Conservation (phyloP, 225 moss, liverwort and hornwort species). For the Sphagnum contortum region DNA sequence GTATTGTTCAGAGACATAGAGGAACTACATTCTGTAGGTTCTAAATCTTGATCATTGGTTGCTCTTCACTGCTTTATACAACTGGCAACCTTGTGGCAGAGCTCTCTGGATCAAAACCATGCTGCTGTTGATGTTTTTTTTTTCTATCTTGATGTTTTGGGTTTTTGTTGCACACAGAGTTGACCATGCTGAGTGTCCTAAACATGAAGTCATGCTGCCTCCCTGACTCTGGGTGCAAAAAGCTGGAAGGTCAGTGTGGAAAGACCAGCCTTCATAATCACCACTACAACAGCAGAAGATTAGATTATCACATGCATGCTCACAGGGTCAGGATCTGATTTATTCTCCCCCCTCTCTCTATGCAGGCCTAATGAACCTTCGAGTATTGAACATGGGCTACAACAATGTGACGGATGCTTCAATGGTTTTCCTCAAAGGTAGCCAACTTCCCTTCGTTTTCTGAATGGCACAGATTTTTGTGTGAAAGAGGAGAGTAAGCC, state of each 20-base stretch:
- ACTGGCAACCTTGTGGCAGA: too few relatives aligned
- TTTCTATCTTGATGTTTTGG: not conserved
- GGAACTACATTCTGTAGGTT: too few relatives aligned
- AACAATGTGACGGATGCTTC: constrained; percentile 60
- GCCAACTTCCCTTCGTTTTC: not conserved
- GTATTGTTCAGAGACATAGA: constrained; percentile 13
- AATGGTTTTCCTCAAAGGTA: constrained; percentile 63
- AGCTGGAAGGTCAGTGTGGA: constrained; percentile 51
- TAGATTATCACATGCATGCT: too few relatives aligned
- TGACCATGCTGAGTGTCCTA: constrained; percentile 54
- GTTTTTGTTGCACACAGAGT: constrained; percentile 22
- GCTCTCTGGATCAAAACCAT: too few relatives aligned
- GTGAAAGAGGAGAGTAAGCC: too few relatives aligned
- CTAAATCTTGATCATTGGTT: too few relatives aligned
- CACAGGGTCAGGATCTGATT: too few relatives aligned
- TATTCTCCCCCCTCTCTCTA: too few relatives aligned
- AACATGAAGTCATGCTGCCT: constrained; percentile 64
- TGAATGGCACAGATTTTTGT: not conserved
- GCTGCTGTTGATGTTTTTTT: too few relatives aligned
- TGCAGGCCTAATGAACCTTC: constrained; percentile 58
- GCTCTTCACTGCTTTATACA: too few relatives aligned
- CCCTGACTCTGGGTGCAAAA: constrained; percentile 55
- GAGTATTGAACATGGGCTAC: constrained; percentile 58
- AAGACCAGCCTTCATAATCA: not conserved
- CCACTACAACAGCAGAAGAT: too few relatives aligned